These are phyloP conservation scores for Mycena sp. DNA, from an alignment of 1,284 basidiomycete genomes.

Conservation along the genomic window DNA sequence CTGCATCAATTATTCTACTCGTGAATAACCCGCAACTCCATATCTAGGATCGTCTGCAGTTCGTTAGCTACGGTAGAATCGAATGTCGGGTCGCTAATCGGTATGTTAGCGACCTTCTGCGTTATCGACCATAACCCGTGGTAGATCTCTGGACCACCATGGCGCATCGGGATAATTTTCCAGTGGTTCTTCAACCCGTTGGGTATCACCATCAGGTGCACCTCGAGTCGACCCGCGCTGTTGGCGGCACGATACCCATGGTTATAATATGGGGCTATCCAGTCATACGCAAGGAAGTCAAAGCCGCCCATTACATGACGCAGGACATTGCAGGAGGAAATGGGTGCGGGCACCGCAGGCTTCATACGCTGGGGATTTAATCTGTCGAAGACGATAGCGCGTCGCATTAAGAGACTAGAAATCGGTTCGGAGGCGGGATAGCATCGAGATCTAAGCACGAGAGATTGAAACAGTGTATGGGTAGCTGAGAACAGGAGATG, in stretches of 20 bases:
- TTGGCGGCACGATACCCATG: not conserved
- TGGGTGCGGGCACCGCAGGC: not conserved
- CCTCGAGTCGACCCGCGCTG: not conserved
- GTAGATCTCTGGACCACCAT: not conserved
- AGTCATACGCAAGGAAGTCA: too few relatives aligned
- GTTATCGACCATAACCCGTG: not conserved
- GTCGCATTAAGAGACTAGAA: too few relatives aligned
- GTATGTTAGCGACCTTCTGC: not conserved
- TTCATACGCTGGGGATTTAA: not conserved
- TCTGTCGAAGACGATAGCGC: too few relatives aligned
- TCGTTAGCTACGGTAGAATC: not conserved
- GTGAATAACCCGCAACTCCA: constrained; percentile 1
- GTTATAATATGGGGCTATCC: not conserved
- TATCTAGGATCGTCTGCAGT: not conserved
- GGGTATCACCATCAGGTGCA: not conserved
- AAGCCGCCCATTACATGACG: too few relatives aligned
- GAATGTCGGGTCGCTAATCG: not conserved
- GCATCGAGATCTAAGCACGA: not conserved
- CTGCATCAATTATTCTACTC: too few relatives aligned
- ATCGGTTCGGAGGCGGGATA: not conserved
- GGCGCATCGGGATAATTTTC: not conserved
- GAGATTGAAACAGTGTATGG: not conserved
- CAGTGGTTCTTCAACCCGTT: not conserved
- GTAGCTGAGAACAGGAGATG: not conserved
- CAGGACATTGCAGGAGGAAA: not conserved